Percentiles rank a stretch among this genome's conserved stretches.
phyloP scores from a whole-genome alignment of 2,329 filamentous ascomycete species.

The Cadophora luteo-olivacea region DNA sequence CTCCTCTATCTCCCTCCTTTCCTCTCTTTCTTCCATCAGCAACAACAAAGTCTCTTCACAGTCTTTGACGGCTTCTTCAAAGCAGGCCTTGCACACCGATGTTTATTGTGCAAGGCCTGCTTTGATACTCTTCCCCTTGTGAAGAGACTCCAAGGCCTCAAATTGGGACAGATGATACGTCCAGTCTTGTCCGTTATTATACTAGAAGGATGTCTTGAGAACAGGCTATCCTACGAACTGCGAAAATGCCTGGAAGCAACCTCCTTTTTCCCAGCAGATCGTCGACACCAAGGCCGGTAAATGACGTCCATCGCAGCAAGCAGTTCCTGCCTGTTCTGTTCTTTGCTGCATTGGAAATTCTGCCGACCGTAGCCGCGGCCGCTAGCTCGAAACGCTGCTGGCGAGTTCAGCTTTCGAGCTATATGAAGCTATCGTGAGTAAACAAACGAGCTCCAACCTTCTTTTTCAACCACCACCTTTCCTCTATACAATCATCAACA shows the following conservation, averaged over 20 bases:
- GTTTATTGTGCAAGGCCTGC: conserved; percentile 2
- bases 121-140: neutral
- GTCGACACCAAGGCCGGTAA: neutral
- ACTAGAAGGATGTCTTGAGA: neutral
- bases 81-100: conserved; percentile 1
- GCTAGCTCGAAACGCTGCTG: neutral
- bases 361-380: neutral
- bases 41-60: neutral
- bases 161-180: neutral
- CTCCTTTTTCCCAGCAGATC: neutral
- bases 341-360: neutral
- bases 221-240: neutral
- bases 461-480: conserved; percentile 1
- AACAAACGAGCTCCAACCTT: conserved; percentile 12
- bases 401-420: conserved; percentile 10
- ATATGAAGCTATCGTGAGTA: conserved; percentile 14
- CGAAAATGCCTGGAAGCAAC: neutral
- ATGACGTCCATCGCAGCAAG: neutral
- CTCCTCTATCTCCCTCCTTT: neutral
- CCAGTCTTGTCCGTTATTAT: neutral
- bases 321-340: neutral
- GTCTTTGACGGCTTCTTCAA: neutral
- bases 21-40: neutral
- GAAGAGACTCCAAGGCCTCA: too few species aligned
- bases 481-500: neutral